Base-by-base conservation (phyloP, 2,329 filamentous ascomycete species). In the Fusarium decemcellulare region DNA sequence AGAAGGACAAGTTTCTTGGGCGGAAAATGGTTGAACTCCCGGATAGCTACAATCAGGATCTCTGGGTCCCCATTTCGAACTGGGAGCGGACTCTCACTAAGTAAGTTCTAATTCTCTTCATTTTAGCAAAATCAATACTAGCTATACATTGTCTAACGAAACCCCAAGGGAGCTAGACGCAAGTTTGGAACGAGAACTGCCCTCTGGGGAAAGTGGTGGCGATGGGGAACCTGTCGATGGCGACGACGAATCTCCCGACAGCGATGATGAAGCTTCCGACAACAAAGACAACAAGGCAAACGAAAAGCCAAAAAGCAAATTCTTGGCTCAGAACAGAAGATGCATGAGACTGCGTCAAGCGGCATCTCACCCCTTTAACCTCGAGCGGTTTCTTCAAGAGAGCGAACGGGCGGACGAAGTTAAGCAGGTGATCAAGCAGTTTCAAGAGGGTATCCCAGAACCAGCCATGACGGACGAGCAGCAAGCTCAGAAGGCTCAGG, bases 1-100 rank as follows among this genome's bases (percentile, higher is more conserved):
- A 67, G 5, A 53, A 75, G 0, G 78, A 80, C 34, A 52, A 44
- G 0, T 80, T 81, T 42, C 5, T 79, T 3, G 76, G 76, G 0
- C 15, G 46, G 1, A 43, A 30, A 7, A 76, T 81, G 4, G 15
- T 80, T 4, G 16, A 65, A 1, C 56, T 81, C 16, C 76, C 76
- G 0, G 7, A 48, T 0, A 58, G 30, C 10, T 12, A 72, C 3
- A 6, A 15, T 6, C 14, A 61, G 10, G 69, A 77, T 12, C 36
- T 78, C 2, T 67, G 59, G 55, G 42, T 80, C 8, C 65, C 73
- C 0, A 52, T 79, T 0, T 75, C 76, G 0, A 27, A 8, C 1
- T 73, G 77, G 18, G 79, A 81, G 40, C 11, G 44, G 1, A 8
- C 67, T 0, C 59, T 81, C 4, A 68, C 72, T 8, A 14, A 67